These are phyloP conservation scores for Vaucheria bursata DNA, from an alignment of 352 stramenopile species.

Conservation along the genomic window DNA sequence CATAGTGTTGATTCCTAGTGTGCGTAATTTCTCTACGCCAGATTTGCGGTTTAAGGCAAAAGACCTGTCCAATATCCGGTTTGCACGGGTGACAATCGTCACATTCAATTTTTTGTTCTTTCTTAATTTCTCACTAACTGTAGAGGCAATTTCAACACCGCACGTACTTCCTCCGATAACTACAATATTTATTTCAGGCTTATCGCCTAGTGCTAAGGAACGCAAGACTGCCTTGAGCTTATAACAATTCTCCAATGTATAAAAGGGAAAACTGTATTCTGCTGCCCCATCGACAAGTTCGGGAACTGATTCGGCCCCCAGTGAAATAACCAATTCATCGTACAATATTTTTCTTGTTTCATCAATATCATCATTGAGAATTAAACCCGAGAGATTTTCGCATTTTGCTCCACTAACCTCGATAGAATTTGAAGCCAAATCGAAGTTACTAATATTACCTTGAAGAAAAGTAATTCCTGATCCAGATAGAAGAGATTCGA, in stretches of 20 bases:
- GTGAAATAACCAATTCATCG: slow-evolving; percentile 45
- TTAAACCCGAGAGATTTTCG: slow-evolving; percentile 27
- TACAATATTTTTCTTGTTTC: slow-evolving; percentile 27
- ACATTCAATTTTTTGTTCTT: neutral
- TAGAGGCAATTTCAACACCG: slow-evolving; percentile 30
- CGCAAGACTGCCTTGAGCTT: slow-evolving; percentile 25
- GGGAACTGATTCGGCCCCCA: slow-evolving; percentile 38
- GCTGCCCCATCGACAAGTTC: slow-evolving; percentile 14
- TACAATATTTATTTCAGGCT: neutral
- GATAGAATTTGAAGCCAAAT: slow-evolving; percentile 32
- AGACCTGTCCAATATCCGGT: slow-evolving; percentile 9
- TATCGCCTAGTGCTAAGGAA: slow-evolving; percentile 9
- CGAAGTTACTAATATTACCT: slow-evolving; percentile 20
- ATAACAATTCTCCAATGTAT: slow-evolving; percentile 44
- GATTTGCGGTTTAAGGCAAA: slow-evolving; percentile 16
- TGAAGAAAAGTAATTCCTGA: slow-evolving; percentile 46
- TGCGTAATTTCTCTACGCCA: slow-evolving; percentile 1
- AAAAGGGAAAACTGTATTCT: slow-evolving; percentile 41
- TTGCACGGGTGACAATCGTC: slow-evolving; percentile 2
- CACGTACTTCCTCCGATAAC: slow-evolving; percentile 25
- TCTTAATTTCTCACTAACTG: slow-evolving; percentile 13
- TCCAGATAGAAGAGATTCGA: slow-evolving; percentile 30
- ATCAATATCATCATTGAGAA: slow-evolving; percentile 23
- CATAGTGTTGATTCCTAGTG: slow-evolving; percentile 14
- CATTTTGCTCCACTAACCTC: slow-evolving; percentile 24